Evolutionary conservation across 139 green algal species (phyloP), one percentile per base, ranked within the genome.

Genomic region (Gonium pectorale): DNA sequence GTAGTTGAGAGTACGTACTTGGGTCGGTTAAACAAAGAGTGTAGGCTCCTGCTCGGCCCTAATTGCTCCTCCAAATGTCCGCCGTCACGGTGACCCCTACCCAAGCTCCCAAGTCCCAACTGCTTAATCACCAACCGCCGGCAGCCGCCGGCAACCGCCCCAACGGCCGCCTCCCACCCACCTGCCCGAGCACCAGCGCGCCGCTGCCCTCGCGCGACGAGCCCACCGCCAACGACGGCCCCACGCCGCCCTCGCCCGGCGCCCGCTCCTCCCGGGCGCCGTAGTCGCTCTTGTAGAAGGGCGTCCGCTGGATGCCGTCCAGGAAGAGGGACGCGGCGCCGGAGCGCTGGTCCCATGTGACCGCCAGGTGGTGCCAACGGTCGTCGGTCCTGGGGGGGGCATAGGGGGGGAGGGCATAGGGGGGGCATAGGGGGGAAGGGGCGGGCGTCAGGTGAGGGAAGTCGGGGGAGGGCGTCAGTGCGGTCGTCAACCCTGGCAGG

Each of bases 351-450:
- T 89, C 73, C 95, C 95, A 98, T 2, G 92, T 96, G 4, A 95
- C 89, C 0, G 95, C 94, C 2, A 98, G 44, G 86, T 98, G 95
- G 68, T 98, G 95, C 95, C 95, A 98, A 3, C 87, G 19, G 46
- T 91, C 84, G 66, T 98, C 95, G 59, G 83, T 77, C 95, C 94
- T 96, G 85, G 0, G 1, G 19, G 27, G 35, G 67, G 40, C 8
- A 8, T 26, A 6, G 41, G 41, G 26, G 67, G 35, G 41, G 24
- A 59, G 9, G 17, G 69, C 29, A 1, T 13, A 78, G 13, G 1
- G 17, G 44, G 26, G 35, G 67, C 3, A 7, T 27, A 56, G 22
- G 9, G 4, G 19, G 5, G 21, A 54, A 49, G 15, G 40, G 19
- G 21, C 19, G 56, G 11, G 7, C 5, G 4, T 17, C 29, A 38